phyloP scores from a whole-genome alignment of 257 asterid species.

The Nicotiana obtusifolia region DNA sequence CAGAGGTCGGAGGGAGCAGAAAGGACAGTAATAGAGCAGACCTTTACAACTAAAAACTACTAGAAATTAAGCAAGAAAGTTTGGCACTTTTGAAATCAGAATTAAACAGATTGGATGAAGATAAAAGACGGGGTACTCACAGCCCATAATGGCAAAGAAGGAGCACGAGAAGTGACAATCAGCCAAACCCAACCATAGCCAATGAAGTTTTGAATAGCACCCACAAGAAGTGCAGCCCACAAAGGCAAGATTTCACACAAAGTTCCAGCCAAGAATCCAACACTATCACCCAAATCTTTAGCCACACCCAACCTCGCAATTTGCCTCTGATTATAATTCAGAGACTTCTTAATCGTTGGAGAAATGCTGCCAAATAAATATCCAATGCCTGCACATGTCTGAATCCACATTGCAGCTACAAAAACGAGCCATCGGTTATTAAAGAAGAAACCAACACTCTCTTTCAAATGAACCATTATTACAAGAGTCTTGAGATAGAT shows the following conservation, averaged over 20 bases:
- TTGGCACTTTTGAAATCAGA: too few species aligned
- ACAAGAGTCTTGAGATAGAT: too few species aligned
- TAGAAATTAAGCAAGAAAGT: too few species aligned
- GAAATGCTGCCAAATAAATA: conserved; percentile 42
- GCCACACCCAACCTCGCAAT: too few species aligned
- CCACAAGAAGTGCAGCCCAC: conserved; percentile 26
- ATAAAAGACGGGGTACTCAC: conserved; percentile 17
- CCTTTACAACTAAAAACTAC: too few species aligned
- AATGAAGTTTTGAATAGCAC: conserved; percentile 32
- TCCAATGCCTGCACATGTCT: conserved; percentile 45
- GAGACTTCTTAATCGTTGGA: conserved; percentile 28
- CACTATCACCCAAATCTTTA: too few species aligned
- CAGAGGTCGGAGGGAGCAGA: too few species aligned
- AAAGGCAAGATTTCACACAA: too few species aligned
- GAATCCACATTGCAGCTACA: conserved; percentile 51
- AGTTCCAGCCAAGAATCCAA: too few species aligned
- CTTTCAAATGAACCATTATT: conserved; percentile 14
- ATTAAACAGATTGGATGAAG: not conserved
- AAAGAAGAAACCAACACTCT: conserved; percentile 17
- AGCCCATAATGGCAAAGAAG: conserved; percentile 37
- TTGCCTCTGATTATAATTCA: too few species aligned
- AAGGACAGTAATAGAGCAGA: too few species aligned
- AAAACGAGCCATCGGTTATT: conserved; percentile 45
- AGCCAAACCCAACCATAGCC: conserved; percentile 57
- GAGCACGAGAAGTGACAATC: conserved; percentile 32